Conservation (phyloP, 495 filamentous ascomycete genomes). For the Thermochaetoides thermophila region DNA sequence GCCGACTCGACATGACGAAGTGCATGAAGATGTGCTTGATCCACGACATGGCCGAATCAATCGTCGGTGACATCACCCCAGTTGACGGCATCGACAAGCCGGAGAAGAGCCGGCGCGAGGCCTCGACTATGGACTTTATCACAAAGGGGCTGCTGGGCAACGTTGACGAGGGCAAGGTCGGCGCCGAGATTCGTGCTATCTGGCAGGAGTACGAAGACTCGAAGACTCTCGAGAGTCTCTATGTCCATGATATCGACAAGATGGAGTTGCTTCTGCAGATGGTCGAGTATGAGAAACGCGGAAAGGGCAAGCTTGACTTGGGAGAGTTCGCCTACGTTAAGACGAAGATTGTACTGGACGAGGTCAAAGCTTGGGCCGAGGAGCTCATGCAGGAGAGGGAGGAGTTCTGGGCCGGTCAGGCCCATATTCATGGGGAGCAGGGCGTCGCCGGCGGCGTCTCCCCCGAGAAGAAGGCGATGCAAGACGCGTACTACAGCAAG, state of each 20-base stretch:
- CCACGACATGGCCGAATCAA: conserved; percentile 91
- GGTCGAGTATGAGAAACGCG: conserved; percentile 81
- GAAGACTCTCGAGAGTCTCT: conserved; percentile 65
- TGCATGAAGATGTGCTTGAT: conserved; percentile 90
- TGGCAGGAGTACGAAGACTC: conserved; percentile 93
- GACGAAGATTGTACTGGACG: conserved; percentile 51
- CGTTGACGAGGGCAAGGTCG: conserved; percentile 52
- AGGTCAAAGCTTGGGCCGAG: conserved; percentile 65
- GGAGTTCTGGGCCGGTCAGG: conserved; percentile 47
- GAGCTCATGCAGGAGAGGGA: conserved; percentile 64
- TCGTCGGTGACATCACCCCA: conserved; percentile 94
- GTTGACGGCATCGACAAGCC: conserved; percentile 53
- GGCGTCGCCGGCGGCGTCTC: conserved; percentile 26
- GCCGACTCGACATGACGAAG: conserved; percentile 55
- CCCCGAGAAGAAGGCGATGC: conserved; percentile 19
- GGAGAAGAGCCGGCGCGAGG: conserved; percentile 81
- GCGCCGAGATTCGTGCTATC: conserved; percentile 51
- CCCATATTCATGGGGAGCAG: conserved; percentile 27
- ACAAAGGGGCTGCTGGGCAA: conserved; percentile 53
- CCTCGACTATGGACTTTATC: conserved; percentile 80
- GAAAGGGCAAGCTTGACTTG: conserved; percentile 51
- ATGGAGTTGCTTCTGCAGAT: conserved; percentile 89
- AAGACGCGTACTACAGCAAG: conserved; percentile 29
- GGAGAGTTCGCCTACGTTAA: conserved; percentile 73
- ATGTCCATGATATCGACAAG: conserved; percentile 95